Evolutionary conservation across 1,139 yeast species (phyloP).

Genomic region (Arxiozyma heterogenica): DNA sequence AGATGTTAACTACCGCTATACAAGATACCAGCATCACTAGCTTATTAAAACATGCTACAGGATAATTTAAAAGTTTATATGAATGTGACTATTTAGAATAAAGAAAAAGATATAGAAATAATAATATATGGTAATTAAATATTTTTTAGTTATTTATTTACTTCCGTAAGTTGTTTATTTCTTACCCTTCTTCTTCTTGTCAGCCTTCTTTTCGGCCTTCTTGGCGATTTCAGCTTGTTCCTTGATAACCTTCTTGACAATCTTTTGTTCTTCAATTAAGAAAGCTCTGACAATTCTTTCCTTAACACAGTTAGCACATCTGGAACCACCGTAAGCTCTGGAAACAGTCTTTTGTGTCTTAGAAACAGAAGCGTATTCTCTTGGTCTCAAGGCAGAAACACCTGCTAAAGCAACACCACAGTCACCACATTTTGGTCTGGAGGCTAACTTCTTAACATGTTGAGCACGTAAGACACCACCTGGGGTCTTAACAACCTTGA

Average conservation of each 20-base stretch:
- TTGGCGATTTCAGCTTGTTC: slow-evolving; percentile 85
- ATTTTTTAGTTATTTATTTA: neutral
- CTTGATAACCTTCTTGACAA: slow-evolving; percentile 97
- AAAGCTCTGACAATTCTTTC: slow-evolving; percentile 98
- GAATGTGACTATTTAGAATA: neutral
- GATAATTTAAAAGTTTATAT: neutral
- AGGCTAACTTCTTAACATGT: slow-evolving; percentile 90
- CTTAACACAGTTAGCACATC: slow-evolving; percentile 98
- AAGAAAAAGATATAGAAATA: neutral
- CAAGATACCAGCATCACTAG: neutral
- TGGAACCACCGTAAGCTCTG: slow-evolving; percentile 99
- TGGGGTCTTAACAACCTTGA: slow-evolving; percentile 99
- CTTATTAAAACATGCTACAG: neutral
- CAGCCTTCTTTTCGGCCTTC: slow-evolving; percentile 19
- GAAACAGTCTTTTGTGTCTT: slow-evolving; percentile 97
- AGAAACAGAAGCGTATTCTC: slow-evolving; percentile 90
- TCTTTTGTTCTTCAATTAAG: slow-evolving; percentile 99
- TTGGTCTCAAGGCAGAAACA: slow-evolving; percentile 91
- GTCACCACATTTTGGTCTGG: slow-evolving; percentile 99
- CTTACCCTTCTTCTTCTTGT: slow-evolving; percentile 12
- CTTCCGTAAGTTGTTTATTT: slow-evolving; percentile 5
- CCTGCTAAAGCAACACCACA: slow-evolving; percentile 90
- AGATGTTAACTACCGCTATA: neutral
- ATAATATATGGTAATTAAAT: neutral
- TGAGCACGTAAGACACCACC: slow-evolving; percentile 98